These are phyloP conservation scores for Stemphylium lycopersici DNA, from an alignment of 2,329 filamentous ascomycete genomes.

Conservation along the genomic window DNA sequence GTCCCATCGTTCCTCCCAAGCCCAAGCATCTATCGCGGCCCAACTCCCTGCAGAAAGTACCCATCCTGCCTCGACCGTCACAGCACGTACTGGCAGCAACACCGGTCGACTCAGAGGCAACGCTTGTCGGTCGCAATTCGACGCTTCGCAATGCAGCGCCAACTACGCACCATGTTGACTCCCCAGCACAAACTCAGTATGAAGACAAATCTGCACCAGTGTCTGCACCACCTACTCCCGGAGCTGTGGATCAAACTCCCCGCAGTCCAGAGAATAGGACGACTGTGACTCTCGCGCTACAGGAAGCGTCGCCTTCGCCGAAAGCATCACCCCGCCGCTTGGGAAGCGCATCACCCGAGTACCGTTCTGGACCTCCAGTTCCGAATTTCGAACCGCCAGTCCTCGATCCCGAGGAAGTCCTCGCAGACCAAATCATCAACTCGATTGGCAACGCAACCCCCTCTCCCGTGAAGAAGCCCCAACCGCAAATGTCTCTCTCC, in stretches of 20 bases:
- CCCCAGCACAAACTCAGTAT: slow-evolving; percentile 4
- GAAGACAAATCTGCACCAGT: slow-evolving; percentile 1
- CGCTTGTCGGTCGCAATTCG: slow-evolving; percentile 31
- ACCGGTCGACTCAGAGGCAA: slow-evolving; percentile 37
- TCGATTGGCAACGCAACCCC: slow-evolving; percentile 49
- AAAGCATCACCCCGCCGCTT: neutral
- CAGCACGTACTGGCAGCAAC: slow-evolving; percentile 15
- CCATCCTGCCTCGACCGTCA: slow-evolving; percentile 13
- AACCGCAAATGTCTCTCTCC: slow-evolving; percentile 50
- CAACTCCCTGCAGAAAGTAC: slow-evolving; percentile 25
- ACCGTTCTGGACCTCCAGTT: slow-evolving; percentile 20
- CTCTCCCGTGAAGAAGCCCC: slow-evolving; percentile 48
- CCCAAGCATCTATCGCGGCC: slow-evolving; percentile 21
- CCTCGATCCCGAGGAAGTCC: slow-evolving; percentile 35
- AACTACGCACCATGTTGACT: slow-evolving; percentile 3
- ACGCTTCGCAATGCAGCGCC: slow-evolving; percentile 16
- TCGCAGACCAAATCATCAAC: slow-evolving; percentile 50
- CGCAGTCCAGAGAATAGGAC: slow-evolving; percentile 4
- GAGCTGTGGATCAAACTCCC: slow-evolving; percentile 10
- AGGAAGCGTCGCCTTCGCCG: slow-evolving; percentile 15
- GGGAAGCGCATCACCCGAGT: slow-evolving; percentile 18
- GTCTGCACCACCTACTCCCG: slow-evolving; percentile 15
- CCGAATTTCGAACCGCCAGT: slow-evolving; percentile 28
- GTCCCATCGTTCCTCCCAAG: slow-evolving; percentile 17
- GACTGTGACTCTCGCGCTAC: slow-evolving; percentile 3